Conservation (phyloP, 202 grass and related monocot species). For the Zizania palustris region DNA sequence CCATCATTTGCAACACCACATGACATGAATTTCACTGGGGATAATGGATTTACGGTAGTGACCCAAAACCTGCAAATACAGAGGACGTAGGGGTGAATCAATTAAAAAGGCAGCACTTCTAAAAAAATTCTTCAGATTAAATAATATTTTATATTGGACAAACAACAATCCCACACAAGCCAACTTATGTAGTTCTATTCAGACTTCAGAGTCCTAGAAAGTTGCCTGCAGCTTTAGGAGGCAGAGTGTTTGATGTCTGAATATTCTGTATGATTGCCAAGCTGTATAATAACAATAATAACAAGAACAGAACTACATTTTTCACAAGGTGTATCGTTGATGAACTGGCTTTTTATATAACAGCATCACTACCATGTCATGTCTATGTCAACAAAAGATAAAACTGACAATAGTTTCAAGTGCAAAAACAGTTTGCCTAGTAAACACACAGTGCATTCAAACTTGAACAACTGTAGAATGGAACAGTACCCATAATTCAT, state of each 20-base stretch:
- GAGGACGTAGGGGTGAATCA: slow-evolving; percentile 4
- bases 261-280: neutral
- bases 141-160: slow-evolving; percentile 22
- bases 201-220: slow-evolving; percentile 21
- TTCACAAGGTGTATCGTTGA: too few relatives aligned
- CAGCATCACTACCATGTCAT: neutral
- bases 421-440: neutral
- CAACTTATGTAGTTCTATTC: slow-evolving; percentile 14
- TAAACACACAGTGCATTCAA: slow-evolving; percentile 24
- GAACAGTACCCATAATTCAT: neutral
- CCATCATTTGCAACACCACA: slow-evolving; percentile 76
- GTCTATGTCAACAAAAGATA: slow-evolving; percentile 25
- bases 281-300: too few relatives aligned
- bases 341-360: too few relatives aligned
- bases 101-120: slow-evolving; percentile 2
- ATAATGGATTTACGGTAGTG: slow-evolving; percentile 68
- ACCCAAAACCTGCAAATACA: slow-evolving; percentile 76
- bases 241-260: neutral
- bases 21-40: slow-evolving; percentile 63
- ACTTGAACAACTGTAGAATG: slow-evolving; percentile 11
- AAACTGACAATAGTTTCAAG: neutral
- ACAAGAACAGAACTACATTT: too few relatives aligned
- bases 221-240: neutral
- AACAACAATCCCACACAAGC: slow-evolving; percentile 6
- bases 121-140: slow-evolving; percentile 11